These are phyloP conservation scores for Colletotrichum endophyticum DNA, from an alignment of 2,329 filamentous ascomycete genomes.

Conservation along the genomic window DNA sequence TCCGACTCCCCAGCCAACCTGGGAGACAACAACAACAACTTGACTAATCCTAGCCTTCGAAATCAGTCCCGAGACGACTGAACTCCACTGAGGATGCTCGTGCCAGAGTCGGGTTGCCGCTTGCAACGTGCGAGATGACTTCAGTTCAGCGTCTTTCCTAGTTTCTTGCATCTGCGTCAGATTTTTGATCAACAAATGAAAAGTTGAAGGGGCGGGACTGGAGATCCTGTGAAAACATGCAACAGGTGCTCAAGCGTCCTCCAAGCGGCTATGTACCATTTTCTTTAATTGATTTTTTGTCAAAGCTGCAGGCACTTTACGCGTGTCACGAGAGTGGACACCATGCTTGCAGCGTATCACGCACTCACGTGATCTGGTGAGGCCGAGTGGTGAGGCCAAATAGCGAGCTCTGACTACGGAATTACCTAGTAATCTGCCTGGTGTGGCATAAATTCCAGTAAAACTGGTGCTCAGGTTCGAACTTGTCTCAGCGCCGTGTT, in stretches of 20 bases:
- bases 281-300: constrained; percentile 5
- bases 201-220: neutral
- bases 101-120: neutral
- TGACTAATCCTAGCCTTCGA: constrained; percentile 15
- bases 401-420: neutral
- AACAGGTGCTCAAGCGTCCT: neutral
- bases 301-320: constrained; percentile 4
- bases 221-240: neutral
- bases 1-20: constrained; percentile 18
- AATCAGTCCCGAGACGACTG: constrained; percentile 1
- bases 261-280: neutral
- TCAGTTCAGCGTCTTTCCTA: neutral
- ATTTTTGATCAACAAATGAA: neutral
- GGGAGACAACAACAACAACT: neutral
- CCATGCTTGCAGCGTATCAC: neutral
- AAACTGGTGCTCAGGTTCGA: neutral
- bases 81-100: constrained; percentile 6
- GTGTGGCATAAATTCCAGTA: neutral
- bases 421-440: neutral
- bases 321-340: neutral
- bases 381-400: neutral
- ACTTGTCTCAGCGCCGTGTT: neutral
- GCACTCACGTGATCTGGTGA: constrained; percentile 9
- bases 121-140: constrained; percentile 1
- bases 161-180: neutral